Base-by-base conservation (phyloP, 768 basidiomycete species). In the Tricholoma furcatifolium region DNA sequence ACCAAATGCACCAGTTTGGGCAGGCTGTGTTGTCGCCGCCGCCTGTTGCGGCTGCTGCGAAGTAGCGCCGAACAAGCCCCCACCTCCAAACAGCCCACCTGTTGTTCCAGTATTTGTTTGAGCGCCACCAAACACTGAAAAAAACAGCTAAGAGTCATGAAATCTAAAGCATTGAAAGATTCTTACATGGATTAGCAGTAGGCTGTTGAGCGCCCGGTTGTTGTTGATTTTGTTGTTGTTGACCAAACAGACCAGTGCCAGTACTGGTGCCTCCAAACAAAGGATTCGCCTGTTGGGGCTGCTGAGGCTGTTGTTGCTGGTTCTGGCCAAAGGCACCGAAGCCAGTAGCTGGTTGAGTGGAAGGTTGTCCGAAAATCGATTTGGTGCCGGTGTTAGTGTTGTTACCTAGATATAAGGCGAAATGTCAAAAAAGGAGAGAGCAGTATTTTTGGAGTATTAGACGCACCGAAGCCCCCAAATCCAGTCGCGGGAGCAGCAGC, bases 331-430 rank as follows among this genome's bases (percentile, higher is more conserved):
- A 74, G 8, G 66, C 65, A n/a, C 75, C 73, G 50, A 76, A 77
- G 20, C 67, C 67, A 17, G 69, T 66, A 27, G 69, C 58, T 31
- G 78, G 72, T 53, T 82, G 78, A 40, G 63, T 57, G 8, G 73
- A 46, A 20, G 76, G 46, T 34, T 58, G 57, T 27, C 82, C 80
- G 50, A 84, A 84, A 21, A 81, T 62, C 39, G 60, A 69, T 63
- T 65, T 68, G 44, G 57, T 65, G 12, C 57, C 57, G 24, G 56
- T 62, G 18, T 50, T 61, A 4, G 27, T 27, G 27, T 27, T 27
- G 50, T 57, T 43, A 50, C 39, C 27, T n/a, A 35, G 12, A 44
- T 34, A 24, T 41, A 35, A 9, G 35, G 36, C 51, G 8, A 43
- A 17, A 54, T 18, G 24, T 38, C 15, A 15, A 11, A 24, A 4